Evolutionary conservation across 345 rosid species (phyloP).

Genomic region (Litchi chinensis): DNA sequence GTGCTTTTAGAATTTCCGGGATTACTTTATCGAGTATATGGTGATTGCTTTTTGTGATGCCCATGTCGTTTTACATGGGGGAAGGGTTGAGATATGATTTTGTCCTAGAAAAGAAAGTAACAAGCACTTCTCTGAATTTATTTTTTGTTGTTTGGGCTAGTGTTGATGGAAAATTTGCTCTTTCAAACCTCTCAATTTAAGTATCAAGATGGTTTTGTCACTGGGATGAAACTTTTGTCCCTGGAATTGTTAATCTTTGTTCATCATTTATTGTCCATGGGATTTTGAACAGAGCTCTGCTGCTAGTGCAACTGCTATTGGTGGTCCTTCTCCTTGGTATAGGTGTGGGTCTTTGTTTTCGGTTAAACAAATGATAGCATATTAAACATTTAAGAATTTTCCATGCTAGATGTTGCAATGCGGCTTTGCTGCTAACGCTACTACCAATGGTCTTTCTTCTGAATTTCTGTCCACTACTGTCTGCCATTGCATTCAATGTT

Average conservation of each 20-base stretch:
- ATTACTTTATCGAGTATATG: background rate
- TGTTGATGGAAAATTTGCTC: background rate
- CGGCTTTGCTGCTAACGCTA: background rate
- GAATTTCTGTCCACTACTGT: background rate
- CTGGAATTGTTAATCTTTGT: background rate
- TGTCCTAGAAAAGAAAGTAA: background rate
- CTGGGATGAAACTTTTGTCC: background rate
- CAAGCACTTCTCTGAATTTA: background rate
- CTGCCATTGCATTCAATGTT: background rate
- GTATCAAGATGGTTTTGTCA: background rate
- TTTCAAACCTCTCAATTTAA: background rate
- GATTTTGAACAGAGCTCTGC: no score
- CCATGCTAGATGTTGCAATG: background rate
- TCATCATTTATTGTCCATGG: background rate
- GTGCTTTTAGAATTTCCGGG: background rate
- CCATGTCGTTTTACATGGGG: background rate
- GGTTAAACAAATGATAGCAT: background rate
- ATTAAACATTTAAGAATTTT: background rate
- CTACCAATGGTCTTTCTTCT: background rate
- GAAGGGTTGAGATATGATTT: background rate
- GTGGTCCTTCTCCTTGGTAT: background rate
- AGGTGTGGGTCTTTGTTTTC: background rate
- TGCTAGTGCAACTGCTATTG: background rate
- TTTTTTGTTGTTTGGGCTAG: background rate
- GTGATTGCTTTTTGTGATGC: background rate